Evolutionary conservation across 2,329 filamentous ascomycete genomes (phyloP).

Genomic region (Drechslerella dactyloides): DNA sequence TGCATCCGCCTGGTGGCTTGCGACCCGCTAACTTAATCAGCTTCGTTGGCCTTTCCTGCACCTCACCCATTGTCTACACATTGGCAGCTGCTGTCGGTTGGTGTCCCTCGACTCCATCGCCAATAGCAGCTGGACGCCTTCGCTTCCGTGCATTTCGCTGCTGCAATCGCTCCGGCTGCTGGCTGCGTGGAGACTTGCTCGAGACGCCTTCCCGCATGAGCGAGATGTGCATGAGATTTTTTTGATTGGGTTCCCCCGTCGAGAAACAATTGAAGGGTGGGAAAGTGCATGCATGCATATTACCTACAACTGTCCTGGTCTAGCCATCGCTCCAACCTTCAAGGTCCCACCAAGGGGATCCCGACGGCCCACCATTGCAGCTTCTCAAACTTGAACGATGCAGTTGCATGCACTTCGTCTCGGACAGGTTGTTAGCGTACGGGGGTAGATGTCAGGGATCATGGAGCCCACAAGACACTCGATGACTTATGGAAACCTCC

Average conservation of each 20-base stretch:
- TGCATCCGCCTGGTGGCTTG: conserved; percentile 24
- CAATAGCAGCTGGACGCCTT: conserved; percentile 6
- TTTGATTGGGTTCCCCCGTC: conserved; percentile 16
- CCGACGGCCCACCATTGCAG: conserved; percentile 46
- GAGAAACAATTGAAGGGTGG: conserved; percentile 8
- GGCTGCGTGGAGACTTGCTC: conserved; percentile 31
- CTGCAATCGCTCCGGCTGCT: conserved; percentile 1
- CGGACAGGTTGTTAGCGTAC: conserved; percentile 40
- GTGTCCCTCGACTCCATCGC: conserved; percentile 18
- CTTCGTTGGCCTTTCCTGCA: neutral
- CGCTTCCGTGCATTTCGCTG: conserved; percentile 19
- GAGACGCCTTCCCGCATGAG: conserved; percentile 20
- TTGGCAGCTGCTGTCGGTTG: conserved; percentile 11
- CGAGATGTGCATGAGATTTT: conserved; percentile 28
- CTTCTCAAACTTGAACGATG: conserved; percentile 44
- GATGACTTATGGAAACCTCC: conserved; percentile 50
- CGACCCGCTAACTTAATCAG: conserved; percentile 14
- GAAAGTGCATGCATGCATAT: conserved; percentile 38
- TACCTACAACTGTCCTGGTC: conserved; percentile 27
- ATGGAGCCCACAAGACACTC: conserved; percentile 40
- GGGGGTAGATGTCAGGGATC: conserved; percentile 34
- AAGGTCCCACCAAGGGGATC: conserved; percentile 37
- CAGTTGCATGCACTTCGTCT: conserved; percentile 45
- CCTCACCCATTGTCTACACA: conserved; percentile 1
- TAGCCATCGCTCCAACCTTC: conserved; percentile 38